Conservation (phyloP, 352 stramenopile genomes). For the Pythium rhizo-oryzae region DNA sequence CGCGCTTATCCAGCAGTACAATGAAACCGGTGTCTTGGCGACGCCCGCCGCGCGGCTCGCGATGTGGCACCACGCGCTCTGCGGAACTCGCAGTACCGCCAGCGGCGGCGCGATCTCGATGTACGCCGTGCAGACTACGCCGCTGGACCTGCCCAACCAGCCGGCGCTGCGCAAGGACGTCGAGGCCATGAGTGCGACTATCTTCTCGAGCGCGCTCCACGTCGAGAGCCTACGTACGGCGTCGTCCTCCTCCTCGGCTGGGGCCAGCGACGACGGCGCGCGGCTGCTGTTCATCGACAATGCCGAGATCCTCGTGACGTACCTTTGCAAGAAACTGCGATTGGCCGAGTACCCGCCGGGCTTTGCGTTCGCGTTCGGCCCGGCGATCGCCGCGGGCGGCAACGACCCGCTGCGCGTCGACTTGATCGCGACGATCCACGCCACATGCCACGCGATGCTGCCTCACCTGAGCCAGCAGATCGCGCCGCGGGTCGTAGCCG, state of each 20-base stretch:
- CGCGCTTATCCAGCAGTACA: slow-evolving; percentile 34
- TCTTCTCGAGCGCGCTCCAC: slow-evolving; percentile 68
- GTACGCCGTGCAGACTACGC: slow-evolving; percentile 71
- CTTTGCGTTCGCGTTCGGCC: slow-evolving; percentile 57
- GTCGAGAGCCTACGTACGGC: slow-evolving; percentile 31
- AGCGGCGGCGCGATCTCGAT: slow-evolving; percentile 41
- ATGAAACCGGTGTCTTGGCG: slow-evolving; percentile 39
- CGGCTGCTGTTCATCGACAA: slow-evolving; percentile 79
- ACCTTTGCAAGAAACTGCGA: slow-evolving; percentile 63
- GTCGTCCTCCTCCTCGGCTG: not conserved
- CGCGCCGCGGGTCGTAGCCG: slow-evolving; percentile 29
- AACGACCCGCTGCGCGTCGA: slow-evolving; percentile 72
- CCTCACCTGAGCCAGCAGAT: slow-evolving; percentile 52
- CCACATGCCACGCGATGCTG: slow-evolving; percentile 48
- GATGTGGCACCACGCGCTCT: slow-evolving; percentile 61
- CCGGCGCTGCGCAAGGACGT: slow-evolving; percentile 65
- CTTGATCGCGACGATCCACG: slow-evolving; percentile 51
- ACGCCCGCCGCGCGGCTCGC: slow-evolving; percentile 44
- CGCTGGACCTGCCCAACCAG: slow-evolving; percentile 58
- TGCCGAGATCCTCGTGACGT: slow-evolving; percentile 69
- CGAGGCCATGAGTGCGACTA: slow-evolving; percentile 56
- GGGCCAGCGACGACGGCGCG: slow-evolving; percentile 36
- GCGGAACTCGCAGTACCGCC: slow-evolving; percentile 33
- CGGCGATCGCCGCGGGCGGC: slow-evolving; percentile 54
- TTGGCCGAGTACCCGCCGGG: slow-evolving; percentile 52